Evolutionary conservation across 805 yeast genomes (phyloP), one percentile per base, ranked within the genome.

Genomic region (Spathaspora girioi): DNA sequence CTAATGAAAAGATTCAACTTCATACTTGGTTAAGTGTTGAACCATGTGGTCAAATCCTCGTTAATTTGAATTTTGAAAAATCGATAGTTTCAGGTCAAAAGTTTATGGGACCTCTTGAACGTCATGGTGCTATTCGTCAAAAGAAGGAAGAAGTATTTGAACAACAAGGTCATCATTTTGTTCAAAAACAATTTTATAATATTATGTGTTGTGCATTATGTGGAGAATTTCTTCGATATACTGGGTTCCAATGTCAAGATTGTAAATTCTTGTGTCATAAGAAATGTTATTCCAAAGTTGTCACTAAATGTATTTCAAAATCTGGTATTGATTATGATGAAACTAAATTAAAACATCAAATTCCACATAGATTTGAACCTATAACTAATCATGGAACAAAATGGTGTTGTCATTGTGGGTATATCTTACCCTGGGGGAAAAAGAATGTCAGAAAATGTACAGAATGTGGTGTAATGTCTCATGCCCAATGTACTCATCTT

Each of bases 341-440:
- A 58, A 81, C 88, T 19, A 85, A 89, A 67, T 80, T 94, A 67
- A 94, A 94, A 63, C 98, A 94, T 68, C 87, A 96, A 57, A 94
- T 94, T 59, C 99, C 99, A 35, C 99, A 94, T 67, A 83, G 97
- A 66, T 93, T 93, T 67, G 97, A 89, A 58, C 92, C 93, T n/a
- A 82, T 84, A 26, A 80, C 94, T 15, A 94, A 94, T 64, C 85
- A 91, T 70, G 96, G 97, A 61, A 96, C 99, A 2, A 92, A 93
- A 65, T 94, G 99, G 99, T 94, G 99, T 72, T 94, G 98, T 61
- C 99, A 94, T 67, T 94, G 99, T 79, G 99, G 99, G 54, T 90
- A 90, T 65, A 84, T 94, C 48, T 77, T 94, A 55, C 98, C 99
- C 15, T 86, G 97, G 87, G 97, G 98, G 49, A 83, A 86, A 62